phyloP scores from a whole-genome alignment of 768 basidiomycete species.

The Trametes coccinea region DNA sequence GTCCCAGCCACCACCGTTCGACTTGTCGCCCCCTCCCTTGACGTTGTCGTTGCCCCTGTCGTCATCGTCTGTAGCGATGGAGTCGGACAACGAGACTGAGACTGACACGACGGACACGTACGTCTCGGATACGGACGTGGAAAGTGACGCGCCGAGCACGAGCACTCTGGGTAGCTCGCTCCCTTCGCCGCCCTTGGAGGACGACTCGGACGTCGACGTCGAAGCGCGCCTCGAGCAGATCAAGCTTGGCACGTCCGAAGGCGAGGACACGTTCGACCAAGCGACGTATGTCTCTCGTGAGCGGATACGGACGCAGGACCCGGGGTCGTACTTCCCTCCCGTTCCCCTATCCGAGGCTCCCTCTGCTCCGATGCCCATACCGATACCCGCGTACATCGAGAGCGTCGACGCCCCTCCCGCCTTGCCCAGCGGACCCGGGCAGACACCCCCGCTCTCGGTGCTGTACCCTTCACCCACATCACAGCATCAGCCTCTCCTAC shows the following conservation, averaged over 20 bases:
- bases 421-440: slow-evolving; percentile 17
- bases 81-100: slow-evolving; percentile 24
- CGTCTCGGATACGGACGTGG: slow-evolving; percentile 28
- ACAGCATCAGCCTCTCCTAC: slow-evolving; percentile 2
- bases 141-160: slow-evolving; percentile 28
- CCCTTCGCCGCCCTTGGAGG: slow-evolving; percentile 19
- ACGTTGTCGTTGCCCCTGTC: slow-evolving; percentile 18
- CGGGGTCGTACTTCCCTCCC: slow-evolving; percentile 27
- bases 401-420: not conserved
- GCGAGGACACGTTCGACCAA: not conserved
- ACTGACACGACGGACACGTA: slow-evolving; percentile 19
- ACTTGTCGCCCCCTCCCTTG: slow-evolving; percentile 20
- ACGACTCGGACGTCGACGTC: not conserved
- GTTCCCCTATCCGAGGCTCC: not conserved
- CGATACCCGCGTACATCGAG: not conserved
- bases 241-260: slow-evolving; percentile 2
- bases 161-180: slow-evolving; percentile 24
- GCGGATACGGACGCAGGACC: not conserved
- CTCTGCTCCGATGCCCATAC: not conserved
- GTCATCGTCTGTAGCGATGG: not conserved
- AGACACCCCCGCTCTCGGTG: slow-evolving; percentile 26
- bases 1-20: not conserved
- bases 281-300: not conserved
- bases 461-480: slow-evolving; percentile 19
- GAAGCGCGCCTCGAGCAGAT: slow-evolving; percentile 7